Evolutionary conservation across 2,329 filamentous ascomycete species (phyloP).

Genomic region (Fusarium guadeloupense): DNA sequence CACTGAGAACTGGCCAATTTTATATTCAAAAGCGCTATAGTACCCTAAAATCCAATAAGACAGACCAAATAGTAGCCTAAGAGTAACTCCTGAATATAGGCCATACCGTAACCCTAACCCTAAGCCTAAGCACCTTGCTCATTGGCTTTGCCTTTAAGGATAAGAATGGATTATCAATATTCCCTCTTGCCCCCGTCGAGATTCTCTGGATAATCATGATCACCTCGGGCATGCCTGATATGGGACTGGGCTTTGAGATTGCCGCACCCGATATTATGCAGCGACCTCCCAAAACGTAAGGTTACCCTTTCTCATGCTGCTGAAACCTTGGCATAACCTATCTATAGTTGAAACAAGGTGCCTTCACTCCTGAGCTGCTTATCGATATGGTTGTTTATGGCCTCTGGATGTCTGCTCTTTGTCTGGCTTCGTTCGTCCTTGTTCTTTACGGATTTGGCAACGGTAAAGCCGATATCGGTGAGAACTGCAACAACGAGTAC

Average conservation of each 20-base stretch:
- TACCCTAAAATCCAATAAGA: constrained; percentile 18
- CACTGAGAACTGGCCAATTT: constrained; percentile 21
- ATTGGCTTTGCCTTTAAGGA: constrained; percentile 78
- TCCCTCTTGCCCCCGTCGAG: constrained; percentile 76
- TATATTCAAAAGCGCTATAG: constrained; percentile 4
- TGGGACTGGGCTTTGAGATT: constrained; percentile 77
- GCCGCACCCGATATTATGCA: constrained; percentile 74
- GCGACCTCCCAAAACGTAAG: constrained; percentile 72
- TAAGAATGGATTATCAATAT: constrained; percentile 68
- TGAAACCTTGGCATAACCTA: background rate
- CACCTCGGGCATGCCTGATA: constrained; percentile 76
- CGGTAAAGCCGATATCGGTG: constrained; percentile 61
- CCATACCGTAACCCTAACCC: constrained; percentile 46
- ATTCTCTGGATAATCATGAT: constrained; percentile 85
- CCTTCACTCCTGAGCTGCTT: constrained; percentile 72
- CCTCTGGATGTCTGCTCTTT: constrained; percentile 71
- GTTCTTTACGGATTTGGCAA: constrained; percentile 61
- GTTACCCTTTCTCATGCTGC: background rate
- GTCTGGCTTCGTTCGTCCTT: constrained; percentile 60
- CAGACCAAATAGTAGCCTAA: background rate
- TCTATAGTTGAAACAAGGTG: constrained; percentile 56
- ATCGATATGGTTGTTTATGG: constrained; percentile 74
- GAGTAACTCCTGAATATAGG: constrained; percentile 8
- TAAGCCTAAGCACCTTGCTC: constrained; percentile 73
- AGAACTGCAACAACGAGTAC: constrained; percentile 67